These are phyloP conservation scores for Amaranthus palmeri DNA, from an alignment of 148 eudicot genomes.

Conservation along the genomic window DNA sequence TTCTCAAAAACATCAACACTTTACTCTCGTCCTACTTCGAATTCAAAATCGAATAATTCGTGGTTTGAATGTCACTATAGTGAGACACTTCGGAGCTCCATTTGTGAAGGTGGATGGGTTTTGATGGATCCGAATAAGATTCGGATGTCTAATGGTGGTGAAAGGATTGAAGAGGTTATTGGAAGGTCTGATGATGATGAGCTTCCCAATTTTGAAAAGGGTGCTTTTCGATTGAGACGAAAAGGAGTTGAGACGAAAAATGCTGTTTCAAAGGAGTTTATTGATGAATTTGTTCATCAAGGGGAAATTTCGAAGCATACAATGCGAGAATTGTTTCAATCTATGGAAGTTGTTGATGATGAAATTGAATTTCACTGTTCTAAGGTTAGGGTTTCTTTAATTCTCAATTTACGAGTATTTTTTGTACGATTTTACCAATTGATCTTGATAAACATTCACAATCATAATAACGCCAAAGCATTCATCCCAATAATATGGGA, in stretches of 20 bases:
- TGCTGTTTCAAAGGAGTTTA: conserved; percentile 37
- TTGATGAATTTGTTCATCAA: conserved; percentile 38
- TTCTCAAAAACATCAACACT: conserved; percentile 40
- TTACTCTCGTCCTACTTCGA: conserved; percentile 23
- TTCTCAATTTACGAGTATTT: neutral
- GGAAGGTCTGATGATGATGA: conserved; percentile 79
- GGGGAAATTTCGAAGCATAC: conserved; percentile 62
- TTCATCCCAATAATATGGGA: no score
- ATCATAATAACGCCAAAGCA: no score
- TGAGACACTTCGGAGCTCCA: conserved; percentile 57
- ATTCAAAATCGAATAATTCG: conserved; percentile 14
- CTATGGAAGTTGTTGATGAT: conserved; percentile 46
- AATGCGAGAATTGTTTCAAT: conserved; percentile 58
- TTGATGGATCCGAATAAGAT: conserved; percentile 63
- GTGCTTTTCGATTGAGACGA: conserved; percentile 55
- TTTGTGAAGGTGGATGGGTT: conserved; percentile 66
- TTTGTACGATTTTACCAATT: neutral
- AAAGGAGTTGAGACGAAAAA: conserved; percentile 1
- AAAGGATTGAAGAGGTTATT: conserved; percentile 60
- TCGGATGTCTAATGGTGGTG: conserved; percentile 75
- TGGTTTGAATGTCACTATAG: conserved; percentile 78
- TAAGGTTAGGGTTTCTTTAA: conserved; percentile 46
- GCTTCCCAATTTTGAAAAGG: conserved; percentile 51
- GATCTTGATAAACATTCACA: no score
- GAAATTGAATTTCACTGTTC: conserved; percentile 51